Percentiles rank a stretch among this genome's conserved stretches.
These are phyloP conservation scores for Beauveria australis DNA, from an alignment of 2,329 filamentous ascomycete genomes.

Conservation along the genomic window DNA sequence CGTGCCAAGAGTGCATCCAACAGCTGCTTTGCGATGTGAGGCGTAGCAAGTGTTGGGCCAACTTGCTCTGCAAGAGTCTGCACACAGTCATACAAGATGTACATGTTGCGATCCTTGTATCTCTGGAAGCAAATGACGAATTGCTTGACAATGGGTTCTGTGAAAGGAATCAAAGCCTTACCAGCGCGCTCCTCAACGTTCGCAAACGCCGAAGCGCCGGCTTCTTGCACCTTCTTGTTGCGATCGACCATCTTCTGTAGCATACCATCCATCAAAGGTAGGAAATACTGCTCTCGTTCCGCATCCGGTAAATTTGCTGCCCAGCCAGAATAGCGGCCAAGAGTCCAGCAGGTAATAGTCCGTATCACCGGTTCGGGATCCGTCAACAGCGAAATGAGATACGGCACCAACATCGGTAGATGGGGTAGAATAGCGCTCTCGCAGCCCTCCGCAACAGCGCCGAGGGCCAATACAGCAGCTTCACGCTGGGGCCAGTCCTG, in stretches of 20 bases:
- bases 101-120: slow-evolving; percentile 99
- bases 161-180: slow-evolving; percentile 72
- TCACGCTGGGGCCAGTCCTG: slow-evolving; percentile 87
- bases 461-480: slow-evolving; percentile 86
- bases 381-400: slow-evolving; percentile 75
- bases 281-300: slow-evolving; percentile 72
- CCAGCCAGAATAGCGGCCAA: slow-evolving; percentile 90
- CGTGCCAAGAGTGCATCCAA: slow-evolving; percentile 89
- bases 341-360: slow-evolving; percentile 96
- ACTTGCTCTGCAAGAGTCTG: slow-evolving; percentile 93
- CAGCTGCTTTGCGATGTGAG: slow-evolving; percentile 71
- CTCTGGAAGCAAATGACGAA: slow-evolving; percentile 86
- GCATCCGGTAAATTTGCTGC: slow-evolving; percentile 66
- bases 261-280: slow-evolving; percentile 96
- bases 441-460: slow-evolving; percentile 91
- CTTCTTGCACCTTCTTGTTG: slow-evolving; percentile 97
- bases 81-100: slow-evolving; percentile 96
- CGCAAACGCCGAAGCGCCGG: slow-evolving; percentile 90
- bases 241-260: slow-evolving; percentile 89
- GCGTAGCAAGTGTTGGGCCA: slow-evolving; percentile 69
- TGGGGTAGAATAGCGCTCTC: slow-evolving; percentile 85
- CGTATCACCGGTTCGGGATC: slow-evolving; percentile 85
- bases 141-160: slow-evolving; percentile 80
- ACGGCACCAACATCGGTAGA: slow-evolving; percentile 81
- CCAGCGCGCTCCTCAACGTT: slow-evolving; percentile 92